Base-by-base conservation (phyloP, 2,329 filamentous ascomycete genomes). In the Zarea fungicola region DNA sequence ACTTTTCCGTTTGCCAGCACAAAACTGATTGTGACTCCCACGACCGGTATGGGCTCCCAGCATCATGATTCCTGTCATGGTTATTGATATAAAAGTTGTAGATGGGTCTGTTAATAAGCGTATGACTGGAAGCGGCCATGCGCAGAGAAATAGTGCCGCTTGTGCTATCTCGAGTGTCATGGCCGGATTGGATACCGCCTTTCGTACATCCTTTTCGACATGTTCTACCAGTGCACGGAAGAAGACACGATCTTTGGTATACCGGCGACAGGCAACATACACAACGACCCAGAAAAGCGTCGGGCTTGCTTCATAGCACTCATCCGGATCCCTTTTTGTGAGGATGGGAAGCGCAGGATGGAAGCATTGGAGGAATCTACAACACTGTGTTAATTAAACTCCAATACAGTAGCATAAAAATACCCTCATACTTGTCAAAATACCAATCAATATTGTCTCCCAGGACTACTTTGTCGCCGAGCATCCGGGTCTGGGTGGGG, bases 251-350 rank as follows among this genome's bases (percentile, higher is more conserved):
- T 70, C 69, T 32, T 68, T 69, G 4, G 73, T 65, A 53, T 77
- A 77, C 1, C 75, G 71, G 3, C 76, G 74, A 22, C 70, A 72
- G 7, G 74, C 66, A 16, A 77, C 69, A 52, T 70, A 72, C 35
- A 80, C 65, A 48, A 80, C 68, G n/a, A 72, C 65, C 77, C 77
- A 80, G 56, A 80, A 80, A 6, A 80, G 67, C 8, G 75, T 64
- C 2, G 70, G 67, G 3, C 69, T 69, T 1, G 71, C 58, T 9
- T 73, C 68, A 54, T 76, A 80, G 53, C 71, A 72, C 45, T 70
- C 66, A 50, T 80, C 74, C 5, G 77, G 76, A 50, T 77, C 72
- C 18, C 66, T 68, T 6, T 66, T 65, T 16, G 74, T 68, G 11
- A 80, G 58, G 11, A 80, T 67, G 14, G 77, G 77, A 40, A 80